These are phyloP conservation scores for Hortaea sp. DNA, from an alignment of 2,329 filamentous ascomycete species.

Conservation along the genomic window DNA sequence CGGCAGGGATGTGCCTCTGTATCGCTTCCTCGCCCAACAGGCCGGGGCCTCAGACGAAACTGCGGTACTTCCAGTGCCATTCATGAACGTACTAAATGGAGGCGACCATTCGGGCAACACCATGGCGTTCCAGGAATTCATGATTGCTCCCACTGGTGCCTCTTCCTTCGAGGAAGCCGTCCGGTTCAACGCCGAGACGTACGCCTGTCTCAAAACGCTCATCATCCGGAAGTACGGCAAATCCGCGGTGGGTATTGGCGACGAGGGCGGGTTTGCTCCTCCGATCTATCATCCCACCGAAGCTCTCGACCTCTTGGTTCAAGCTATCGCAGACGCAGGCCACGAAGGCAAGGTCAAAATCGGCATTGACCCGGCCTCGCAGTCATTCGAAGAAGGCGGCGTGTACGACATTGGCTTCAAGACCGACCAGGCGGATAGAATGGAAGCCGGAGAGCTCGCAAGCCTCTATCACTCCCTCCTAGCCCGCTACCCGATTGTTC, in stretches of 20 bases:
- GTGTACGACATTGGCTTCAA: constrained; percentile 33
- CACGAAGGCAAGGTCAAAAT: constrained; percentile 26
- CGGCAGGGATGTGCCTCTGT: constrained; percentile 78
- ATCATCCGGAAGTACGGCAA: constrained; percentile 12
- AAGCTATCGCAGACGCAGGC: constrained; percentile 14
- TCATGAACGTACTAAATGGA: constrained; percentile 90
- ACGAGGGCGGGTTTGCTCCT: constrained; percentile 19
- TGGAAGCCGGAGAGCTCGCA: constrained; percentile 20
- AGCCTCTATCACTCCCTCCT: constrained; percentile 25
- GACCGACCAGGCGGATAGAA: constrained; percentile 14
- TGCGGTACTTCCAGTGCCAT: constrained; percentile 80
- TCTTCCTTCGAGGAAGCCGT: constrained; percentile 2
- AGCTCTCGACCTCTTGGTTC: constrained; percentile 14
- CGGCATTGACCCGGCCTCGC: constrained; percentile 33
- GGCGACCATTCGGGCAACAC: constrained; percentile 21
- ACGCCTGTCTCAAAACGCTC: constrained; percentile 12
- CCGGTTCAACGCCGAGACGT: constrained; percentile 10
- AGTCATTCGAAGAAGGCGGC: constrained; percentile 28
- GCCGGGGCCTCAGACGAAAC: constrained; percentile 77
- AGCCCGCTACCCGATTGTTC: constrained; percentile 28
- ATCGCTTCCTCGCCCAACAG: constrained; percentile 78
- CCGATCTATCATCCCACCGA: constrained; percentile 13
- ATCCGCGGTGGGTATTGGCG: constrained; percentile 14
- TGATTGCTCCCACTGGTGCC: constrained; percentile 60
- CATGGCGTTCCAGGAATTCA: constrained; percentile 89